Base-by-base conservation (phyloP, 495 filamentous ascomycete species). In the Viridothelium virens region DNA sequence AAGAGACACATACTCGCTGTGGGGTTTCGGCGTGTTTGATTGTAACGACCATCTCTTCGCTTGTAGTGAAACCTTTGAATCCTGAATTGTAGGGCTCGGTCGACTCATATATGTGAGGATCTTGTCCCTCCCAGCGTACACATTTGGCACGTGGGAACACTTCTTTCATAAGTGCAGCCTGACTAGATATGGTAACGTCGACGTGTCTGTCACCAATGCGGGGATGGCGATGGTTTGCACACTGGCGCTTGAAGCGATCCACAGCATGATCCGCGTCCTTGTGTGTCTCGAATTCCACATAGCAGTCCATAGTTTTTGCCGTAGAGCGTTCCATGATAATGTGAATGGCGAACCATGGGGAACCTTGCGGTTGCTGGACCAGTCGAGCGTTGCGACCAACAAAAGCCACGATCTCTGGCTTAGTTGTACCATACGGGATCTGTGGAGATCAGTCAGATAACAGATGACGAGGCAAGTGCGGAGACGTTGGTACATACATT, bases 271-370 rank as follows among this genome's bases (percentile, higher is more conserved):
- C 68, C 0, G 89, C 89, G 72, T 87, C 85, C 0, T 76, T 66
- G 0, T 76, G 65, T 5, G 78, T 82, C 38, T 77, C 64, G 61
- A 92, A 86, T 71, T 94, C 90, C 38, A 90, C 84, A 68, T 79
- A 94, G 66, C 83, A 87, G 63, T 92, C 88, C 75, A 87, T 84
- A 0, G 90, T 92, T 81, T 92, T 93, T 61, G 83, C 83, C 1
- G 87, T 89, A 0, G 84, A 78, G 7, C 89, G 86, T 62, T 93
- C 90, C 88, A 94, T 91, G 69, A 91, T 89, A 67, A 94, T 91
- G 70, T 94, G 90, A 10, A 92, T 77, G 0, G 88, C 80, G 61
- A 46, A 67, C 66, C 63, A 70, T 4, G 66, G 68, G 63, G 85
- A 86, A 5, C 86, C 79, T 1, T 74, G 69, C 56, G 85, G 83